phyloP scores from a whole-genome alignment of 768 basidiomycete species.

The Tremella yokohamensis region DNA sequence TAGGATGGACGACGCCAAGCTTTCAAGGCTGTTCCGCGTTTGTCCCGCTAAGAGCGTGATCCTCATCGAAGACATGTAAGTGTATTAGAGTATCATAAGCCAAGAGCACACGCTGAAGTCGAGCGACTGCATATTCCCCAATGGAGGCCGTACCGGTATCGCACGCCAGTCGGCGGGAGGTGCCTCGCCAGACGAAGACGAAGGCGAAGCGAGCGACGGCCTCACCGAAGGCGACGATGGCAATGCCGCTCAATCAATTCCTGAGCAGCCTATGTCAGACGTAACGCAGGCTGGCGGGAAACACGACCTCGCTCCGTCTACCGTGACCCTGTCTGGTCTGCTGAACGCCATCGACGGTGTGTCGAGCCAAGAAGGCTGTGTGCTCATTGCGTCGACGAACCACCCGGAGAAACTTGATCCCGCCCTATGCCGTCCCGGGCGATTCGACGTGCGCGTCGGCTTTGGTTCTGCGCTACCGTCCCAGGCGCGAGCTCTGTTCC shows the following conservation, averaged over 20 bases:
- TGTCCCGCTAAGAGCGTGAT: constrained; percentile 82
- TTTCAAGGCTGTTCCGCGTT: constrained; percentile 79
- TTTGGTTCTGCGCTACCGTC: constrained; percentile 74
- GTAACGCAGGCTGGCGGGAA: neutral
- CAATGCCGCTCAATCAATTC: neutral
- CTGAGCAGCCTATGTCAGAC: no score
- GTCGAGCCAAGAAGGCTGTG: constrained; percentile 63
- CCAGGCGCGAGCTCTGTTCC: constrained; percentile 48
- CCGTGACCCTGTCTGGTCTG: constrained; percentile 44
- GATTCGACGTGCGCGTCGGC: constrained; percentile 84
- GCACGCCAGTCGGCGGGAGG: no score
- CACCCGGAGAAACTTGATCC: constrained; percentile 87
- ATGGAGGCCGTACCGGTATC: constrained; percentile 7
- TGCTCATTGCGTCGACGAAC: constrained; percentile 76
- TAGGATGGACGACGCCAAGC: constrained; percentile 65
- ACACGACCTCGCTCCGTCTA: constrained; percentile 21
- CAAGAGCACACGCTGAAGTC: neutral
- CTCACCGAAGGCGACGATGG: constrained; percentile 5
- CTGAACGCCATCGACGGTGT: constrained; percentile 40
- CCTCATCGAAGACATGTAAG: constrained; percentile 74
- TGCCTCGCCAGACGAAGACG: constrained; percentile 7
- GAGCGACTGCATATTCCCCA: constrained; percentile 34
- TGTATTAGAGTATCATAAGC: no score
- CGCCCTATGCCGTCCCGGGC: constrained; percentile 80
- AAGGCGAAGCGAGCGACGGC: neutral